Percentiles rank a stretch among this genome's conserved stretches.
Evolutionary conservation across 2,329 filamentous ascomycete species (phyloP).

Genomic region (Neofusicoccum laricinum): DNA sequence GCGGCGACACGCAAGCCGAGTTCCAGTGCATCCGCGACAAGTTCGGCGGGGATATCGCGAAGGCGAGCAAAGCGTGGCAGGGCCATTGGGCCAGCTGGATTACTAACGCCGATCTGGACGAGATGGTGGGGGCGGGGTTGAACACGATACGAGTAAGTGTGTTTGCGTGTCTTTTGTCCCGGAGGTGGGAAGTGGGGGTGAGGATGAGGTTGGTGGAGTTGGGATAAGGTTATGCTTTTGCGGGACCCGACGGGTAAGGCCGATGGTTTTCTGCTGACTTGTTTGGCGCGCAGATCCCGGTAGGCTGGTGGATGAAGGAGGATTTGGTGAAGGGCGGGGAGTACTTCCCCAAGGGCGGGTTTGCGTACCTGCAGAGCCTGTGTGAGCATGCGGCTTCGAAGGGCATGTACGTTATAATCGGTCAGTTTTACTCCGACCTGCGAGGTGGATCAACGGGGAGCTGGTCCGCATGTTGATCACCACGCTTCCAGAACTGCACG

Average conservation of each 20-base stretch:
- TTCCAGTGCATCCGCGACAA: constrained; percentile 50
- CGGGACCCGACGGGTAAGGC: background rate
- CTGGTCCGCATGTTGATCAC: background rate
- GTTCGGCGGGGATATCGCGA: constrained; percentile 23
- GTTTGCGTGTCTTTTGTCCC: background rate
- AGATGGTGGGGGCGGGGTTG: constrained; percentile 50
- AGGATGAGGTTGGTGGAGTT: too few relatives aligned
- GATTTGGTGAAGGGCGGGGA: constrained; percentile 47
- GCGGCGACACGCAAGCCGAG: constrained; percentile 45
- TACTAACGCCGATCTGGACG: constrained; percentile 46
- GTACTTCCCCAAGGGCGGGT: constrained; percentile 44
- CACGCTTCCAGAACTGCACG: constrained; percentile 34
- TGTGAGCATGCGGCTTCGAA: constrained; percentile 49
- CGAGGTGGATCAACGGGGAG: too few relatives aligned
- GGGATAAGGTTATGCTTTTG: background rate
- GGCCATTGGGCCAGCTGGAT: constrained; percentile 53
- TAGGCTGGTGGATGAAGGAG: constrained; percentile 57
- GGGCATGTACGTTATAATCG: constrained; percentile 53
- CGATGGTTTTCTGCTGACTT: background rate
- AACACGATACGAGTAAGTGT: constrained; percentile 47
- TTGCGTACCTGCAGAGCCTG: constrained; percentile 33
- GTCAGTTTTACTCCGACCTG: background rate
- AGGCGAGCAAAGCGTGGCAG: constrained; percentile 48
- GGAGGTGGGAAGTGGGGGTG: background rate
- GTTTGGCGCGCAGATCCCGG: constrained; percentile 36